Evolutionary conservation across 1,139 yeast species (phyloP).

Genomic region (Blastobotrys petasosporus): DNA sequence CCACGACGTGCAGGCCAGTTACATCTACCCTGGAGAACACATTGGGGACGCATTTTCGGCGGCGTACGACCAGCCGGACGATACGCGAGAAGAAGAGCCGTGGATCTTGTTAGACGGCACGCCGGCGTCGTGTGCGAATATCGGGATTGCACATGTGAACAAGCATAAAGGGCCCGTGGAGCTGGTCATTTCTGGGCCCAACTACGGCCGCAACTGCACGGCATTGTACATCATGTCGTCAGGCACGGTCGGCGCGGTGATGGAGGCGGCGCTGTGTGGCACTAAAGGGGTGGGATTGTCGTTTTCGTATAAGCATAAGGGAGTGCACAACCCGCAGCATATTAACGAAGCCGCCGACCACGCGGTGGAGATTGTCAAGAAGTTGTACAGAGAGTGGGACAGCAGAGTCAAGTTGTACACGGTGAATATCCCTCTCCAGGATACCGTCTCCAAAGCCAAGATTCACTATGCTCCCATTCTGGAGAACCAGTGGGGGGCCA

Average conservation of each 20-base stretch:
- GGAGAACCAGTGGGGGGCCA: conserved; percentile 71
- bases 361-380: conserved; percentile 55
- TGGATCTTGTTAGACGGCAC: conserved; percentile 89
- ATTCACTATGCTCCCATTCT: conserved; percentile 70
- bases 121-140: conserved; percentile 92
- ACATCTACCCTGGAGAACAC: conserved; percentile 36
- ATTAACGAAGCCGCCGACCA: conserved; percentile 63
- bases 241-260: conserved; percentile 97
- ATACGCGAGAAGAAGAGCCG: conserved; percentile 49
- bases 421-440: conserved; percentile 73
- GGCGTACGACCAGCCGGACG: conserved; percentile 46
- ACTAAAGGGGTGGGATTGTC: conserved; percentile 73
- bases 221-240: conserved; percentile 86
- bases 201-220: conserved; percentile 87
- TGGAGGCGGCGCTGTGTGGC: conserved; percentile 87
- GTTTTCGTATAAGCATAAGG: conserved; percentile 59
- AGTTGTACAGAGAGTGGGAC: conserved; percentile 56
- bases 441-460: conserved; percentile 51
- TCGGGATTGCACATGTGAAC: conserved; percentile 74
- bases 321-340: conserved; percentile 46
- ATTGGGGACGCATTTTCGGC: conserved; percentile 54
- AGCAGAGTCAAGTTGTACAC: conserved; percentile 62
- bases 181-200: conserved; percentile 88
- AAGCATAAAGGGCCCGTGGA: conserved; percentile 58
- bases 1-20: conserved; percentile 59